Percentiles rank a stretch among this genome's conserved stretches.
Conservation (phyloP, 352 stramenopile genomes). For the Phytophthora niederhauseri region DNA sequence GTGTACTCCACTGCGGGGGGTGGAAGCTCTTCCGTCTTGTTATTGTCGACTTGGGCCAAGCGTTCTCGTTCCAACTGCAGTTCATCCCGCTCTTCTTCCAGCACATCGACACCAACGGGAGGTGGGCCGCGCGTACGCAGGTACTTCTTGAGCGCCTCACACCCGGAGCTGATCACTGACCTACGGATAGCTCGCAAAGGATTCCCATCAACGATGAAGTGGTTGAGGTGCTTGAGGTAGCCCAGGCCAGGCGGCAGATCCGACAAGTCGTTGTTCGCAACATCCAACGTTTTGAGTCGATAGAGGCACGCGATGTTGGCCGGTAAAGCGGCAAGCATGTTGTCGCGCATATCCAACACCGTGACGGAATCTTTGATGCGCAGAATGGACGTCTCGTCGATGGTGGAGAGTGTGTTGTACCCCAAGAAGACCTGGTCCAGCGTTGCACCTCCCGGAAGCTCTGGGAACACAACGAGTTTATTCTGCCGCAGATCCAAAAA, state of each 20-base stretch:
- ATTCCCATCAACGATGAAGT: constrained; percentile 80
- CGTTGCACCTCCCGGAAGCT: constrained; percentile 54
- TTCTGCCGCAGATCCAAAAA: constrained; percentile 84
- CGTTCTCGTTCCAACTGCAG: constrained; percentile 41
- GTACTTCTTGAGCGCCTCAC: constrained; percentile 85
- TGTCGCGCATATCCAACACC: constrained; percentile 81
- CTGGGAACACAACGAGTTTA: constrained; percentile 61
- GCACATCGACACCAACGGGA: constrained; percentile 53
- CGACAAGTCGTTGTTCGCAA: constrained; percentile 83
- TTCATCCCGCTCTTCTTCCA: constrained; percentile 79
- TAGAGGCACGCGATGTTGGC: constrained; percentile 61
- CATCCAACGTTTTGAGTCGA: constrained; percentile 79
- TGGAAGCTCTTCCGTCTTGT: constrained; percentile 8
- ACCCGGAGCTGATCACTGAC: constrained; percentile 65
- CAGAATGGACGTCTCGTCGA: constrained; percentile 66
- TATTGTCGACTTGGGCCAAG: constrained; percentile 9
- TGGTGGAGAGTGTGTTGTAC: constrained; percentile 66
- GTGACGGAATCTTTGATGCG: constrained; percentile 72
- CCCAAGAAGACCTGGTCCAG: constrained; percentile 84
- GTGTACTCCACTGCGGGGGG: constrained; percentile 22
- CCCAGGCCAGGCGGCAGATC: constrained; percentile 77
- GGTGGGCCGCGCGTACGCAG: constrained; percentile 70
- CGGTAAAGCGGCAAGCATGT: constrained; percentile 69
- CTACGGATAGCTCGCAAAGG: constrained; percentile 75
- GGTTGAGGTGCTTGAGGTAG: constrained; percentile 80